These are phyloP conservation scores for Aspergillus heteromorphus DNA, from an alignment of 495 filamentous ascomycete genomes.

Conservation along the genomic window DNA sequence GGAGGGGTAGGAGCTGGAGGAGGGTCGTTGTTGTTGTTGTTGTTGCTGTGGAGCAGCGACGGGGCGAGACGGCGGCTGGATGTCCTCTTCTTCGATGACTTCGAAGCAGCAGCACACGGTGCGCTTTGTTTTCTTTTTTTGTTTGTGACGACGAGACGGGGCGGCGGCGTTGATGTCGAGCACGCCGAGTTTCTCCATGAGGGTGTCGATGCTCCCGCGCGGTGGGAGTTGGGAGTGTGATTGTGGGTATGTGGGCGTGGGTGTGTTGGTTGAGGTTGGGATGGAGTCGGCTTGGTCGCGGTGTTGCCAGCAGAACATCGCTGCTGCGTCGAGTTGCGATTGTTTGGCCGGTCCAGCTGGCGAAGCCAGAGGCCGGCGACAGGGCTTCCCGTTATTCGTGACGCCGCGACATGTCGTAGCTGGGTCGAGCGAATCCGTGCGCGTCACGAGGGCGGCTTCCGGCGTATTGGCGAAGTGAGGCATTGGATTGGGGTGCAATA, in stretches of 20 bases:
- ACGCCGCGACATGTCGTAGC: slow-evolving; percentile 83
- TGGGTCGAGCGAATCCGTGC: slow-evolving; percentile 79
- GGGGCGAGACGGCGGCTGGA: not conserved
- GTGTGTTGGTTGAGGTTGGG: slow-evolving; percentile 8
- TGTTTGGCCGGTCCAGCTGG: slow-evolving; percentile 31
- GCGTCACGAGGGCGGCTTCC: slow-evolving; percentile 67
- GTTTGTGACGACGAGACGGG: slow-evolving; percentile 7
- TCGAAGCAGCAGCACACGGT: slow-evolving; percentile 36
- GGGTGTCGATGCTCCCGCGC: slow-evolving; percentile 74
- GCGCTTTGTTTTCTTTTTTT: slow-evolving; percentile 17
- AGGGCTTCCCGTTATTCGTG: slow-evolving; percentile 69
- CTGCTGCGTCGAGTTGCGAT: slow-evolving; percentile 38
- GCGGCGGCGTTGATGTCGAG: slow-evolving; percentile 48
- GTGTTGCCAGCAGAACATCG: slow-evolving; percentile 89
- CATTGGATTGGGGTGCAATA: slow-evolving; percentile 47
- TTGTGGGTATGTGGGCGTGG: slow-evolving; percentile 11
- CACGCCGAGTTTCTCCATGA: slow-evolving; percentile 73
- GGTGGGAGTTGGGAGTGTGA: slow-evolving; percentile 43
- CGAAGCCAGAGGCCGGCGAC: slow-evolving; percentile 60
- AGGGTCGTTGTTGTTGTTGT: slow-evolving; percentile 12
- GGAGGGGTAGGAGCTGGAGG: slow-evolving; percentile 4
- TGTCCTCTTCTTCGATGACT: slow-evolving; percentile 18
- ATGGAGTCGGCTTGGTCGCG: slow-evolving; percentile 68
- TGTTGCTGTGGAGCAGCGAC: slow-evolving; percentile 2
- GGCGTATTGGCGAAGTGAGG: slow-evolving; percentile 78